phyloP scores from a whole-genome alignment of 1,139 yeast species.

The Candida anutae region DNA sequence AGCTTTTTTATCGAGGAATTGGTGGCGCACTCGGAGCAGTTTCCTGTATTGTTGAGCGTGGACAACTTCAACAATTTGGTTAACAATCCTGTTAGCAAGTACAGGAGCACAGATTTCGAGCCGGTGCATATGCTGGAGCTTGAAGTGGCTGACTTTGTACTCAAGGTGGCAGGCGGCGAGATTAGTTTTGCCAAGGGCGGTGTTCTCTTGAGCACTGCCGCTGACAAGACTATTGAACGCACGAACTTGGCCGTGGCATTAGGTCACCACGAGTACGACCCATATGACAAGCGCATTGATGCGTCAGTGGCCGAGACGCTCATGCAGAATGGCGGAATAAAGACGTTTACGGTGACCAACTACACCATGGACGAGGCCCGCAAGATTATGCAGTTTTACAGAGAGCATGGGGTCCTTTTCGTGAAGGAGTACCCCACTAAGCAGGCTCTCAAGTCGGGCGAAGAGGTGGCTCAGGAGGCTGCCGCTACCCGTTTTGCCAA shows the following conservation, averaged over 20 bases:
- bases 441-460: slow-evolving; percentile 22
- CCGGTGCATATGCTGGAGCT: slow-evolving; percentile 57
- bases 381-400: slow-evolving; percentile 45
- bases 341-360: slow-evolving; percentile 40
- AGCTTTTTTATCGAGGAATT: slow-evolving; percentile 49
- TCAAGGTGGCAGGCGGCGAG: slow-evolving; percentile 52
- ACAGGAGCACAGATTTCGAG: slow-evolving; percentile 51
- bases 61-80: slow-evolving; percentile 70
- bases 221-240: slow-evolving; percentile 14
- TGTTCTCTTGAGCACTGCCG: slow-evolving; percentile 55
- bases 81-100: slow-evolving; percentile 48
- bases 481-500: slow-evolving; percentile 11
- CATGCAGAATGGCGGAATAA: slow-evolving; percentile 40
- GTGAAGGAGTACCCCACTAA: slow-evolving; percentile 36
- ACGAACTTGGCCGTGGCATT: slow-evolving; percentile 60
- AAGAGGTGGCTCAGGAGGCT: slow-evolving; percentile 11
- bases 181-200: slow-evolving; percentile 51
- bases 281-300: slow-evolving; percentile 55
- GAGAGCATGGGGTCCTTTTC: slow-evolving; percentile 46
- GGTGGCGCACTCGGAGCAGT: slow-evolving; percentile 30
- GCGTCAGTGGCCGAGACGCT: slow-evolving; percentile 41
- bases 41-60: slow-evolving; percentile 63
- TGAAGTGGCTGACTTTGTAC: slow-evolving; percentile 56
- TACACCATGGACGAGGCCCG: slow-evolving; percentile 49
- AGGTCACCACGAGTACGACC: slow-evolving; percentile 46